Base-by-base conservation (phyloP, 169 alveolate genomes). In the Cryptosporidium parvum region DNA sequence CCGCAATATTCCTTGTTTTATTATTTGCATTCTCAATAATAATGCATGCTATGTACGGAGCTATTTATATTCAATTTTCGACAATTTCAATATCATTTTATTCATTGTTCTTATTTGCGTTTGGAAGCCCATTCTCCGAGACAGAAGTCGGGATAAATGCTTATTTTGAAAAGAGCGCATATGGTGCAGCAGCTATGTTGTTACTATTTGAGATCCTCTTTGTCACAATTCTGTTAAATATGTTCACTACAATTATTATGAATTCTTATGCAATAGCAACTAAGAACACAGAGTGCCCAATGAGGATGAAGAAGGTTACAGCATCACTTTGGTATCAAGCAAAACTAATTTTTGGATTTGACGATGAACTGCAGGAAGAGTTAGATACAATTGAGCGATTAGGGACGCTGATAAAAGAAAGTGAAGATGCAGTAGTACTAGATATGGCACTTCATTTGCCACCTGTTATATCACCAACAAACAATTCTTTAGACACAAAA, bases 241-340 rank as follows among this genome's bases (percentile, higher is more conserved):
- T 80, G 89, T 80, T 80, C 62, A 80, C 89, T 23, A 80, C 89
- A 62, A 80, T 80, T 59, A 80, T 80, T 53, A 80, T 80, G 89
- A 80, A 80, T 65, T 80, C 89, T 4, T 80, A 80, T 42, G 73
- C 89, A 39, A 45, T 80, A 45, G 89, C 89, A 37, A 80, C 75
- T 42, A 80, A 80, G 42, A 80, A 80, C 59, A 56, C 70, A 2
- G 89, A 80, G 53, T 44, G 56, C 0, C 89, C 89, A 51, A 62
- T 80, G 75, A 80, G 70, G 21, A 80, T 80, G 89, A 80, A 80
- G 39, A 80, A 80, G 45, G 89, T 80, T n/a, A 80, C 89, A 6
- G 89, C 89, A 18, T 80, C 89, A 3, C 45, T 80, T 10, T 80
- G 89, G 89, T 80, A 80, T 80, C 89, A 80, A n/a, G 89, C 89